A percentile compares a stretch with the other conserved stretches of the same genome.
Evolutionary conservation across 257 asterid species (phyloP).

Genomic region (Scutellaria barbata): DNA sequence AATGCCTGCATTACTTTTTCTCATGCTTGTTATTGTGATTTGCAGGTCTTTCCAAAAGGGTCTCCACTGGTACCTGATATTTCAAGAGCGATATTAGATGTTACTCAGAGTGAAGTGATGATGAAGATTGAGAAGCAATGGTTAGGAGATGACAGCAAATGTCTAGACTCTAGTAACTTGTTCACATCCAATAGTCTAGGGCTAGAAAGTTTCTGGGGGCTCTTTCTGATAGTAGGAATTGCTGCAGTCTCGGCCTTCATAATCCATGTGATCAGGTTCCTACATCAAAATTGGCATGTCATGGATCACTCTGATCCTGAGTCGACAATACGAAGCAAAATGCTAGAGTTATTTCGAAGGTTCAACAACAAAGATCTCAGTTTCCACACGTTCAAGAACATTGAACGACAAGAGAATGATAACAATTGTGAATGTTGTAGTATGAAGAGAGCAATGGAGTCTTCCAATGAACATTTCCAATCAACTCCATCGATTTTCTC

Average conservation of each 20-base stretch:
- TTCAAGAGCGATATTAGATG: conserved; percentile 51
- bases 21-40: neutral
- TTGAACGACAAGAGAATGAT: too few species aligned
- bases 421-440: too few species aligned
- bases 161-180: conserved; percentile 22
- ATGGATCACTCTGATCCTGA: neutral
- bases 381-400: too few species aligned
- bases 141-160: conserved; percentile 31
- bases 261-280: conserved; percentile 33
- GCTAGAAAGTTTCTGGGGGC: conserved; percentile 52
- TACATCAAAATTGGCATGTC: conserved; percentile 35
- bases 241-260: conserved; percentile 36
- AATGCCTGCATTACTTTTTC: too few species aligned
- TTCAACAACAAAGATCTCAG: too few species aligned
- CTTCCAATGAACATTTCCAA: too few species aligned
- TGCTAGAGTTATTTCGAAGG: too few species aligned
- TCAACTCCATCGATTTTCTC: too few species aligned
- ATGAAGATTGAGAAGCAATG: conserved; percentile 29
- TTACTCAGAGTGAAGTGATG: conserved; percentile 42
- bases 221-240: conserved; percentile 44
- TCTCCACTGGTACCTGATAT: conserved; percentile 49
- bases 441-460: too few species aligned
- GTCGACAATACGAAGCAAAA: too few species aligned
- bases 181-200: conserved; percentile 34
- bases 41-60: conserved; percentile 53